phyloP scores from a whole-genome alignment of 305 asterid species.

The Plantago coronopus region DNA sequence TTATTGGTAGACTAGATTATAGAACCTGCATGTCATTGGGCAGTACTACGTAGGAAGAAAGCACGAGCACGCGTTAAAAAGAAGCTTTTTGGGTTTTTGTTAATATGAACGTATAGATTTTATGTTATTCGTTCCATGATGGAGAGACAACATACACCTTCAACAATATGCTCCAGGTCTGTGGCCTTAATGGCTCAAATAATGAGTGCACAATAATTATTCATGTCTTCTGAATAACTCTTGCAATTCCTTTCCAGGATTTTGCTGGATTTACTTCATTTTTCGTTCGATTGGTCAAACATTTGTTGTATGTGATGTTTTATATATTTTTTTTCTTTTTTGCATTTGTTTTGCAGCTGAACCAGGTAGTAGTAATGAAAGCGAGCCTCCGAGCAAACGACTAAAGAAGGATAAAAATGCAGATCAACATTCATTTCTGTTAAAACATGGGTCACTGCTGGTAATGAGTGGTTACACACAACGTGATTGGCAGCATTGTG shows the following conservation, averaged over 20 bases:
- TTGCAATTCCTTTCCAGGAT: no score
- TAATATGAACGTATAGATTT: no score
- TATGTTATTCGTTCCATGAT: neutral
- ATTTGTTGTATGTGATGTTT: neutral
- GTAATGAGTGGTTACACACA: constrained; percentile 91
- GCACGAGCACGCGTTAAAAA: no score
- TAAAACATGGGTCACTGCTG: constrained; percentile 87
- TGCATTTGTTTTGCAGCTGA: constrained; percentile 15
- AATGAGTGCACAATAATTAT: neutral
- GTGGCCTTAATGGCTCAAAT: neutral
- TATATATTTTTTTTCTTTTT: neutral
- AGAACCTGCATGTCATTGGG: no score
- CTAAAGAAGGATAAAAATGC: constrained; percentile 35
- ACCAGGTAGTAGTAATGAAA: constrained; percentile 35
- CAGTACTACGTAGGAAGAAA: no score
- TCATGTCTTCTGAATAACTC: neutral
- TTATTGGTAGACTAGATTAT: no score
- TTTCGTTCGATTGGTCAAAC: neutral
- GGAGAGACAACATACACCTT: neutral
- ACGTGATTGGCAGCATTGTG: constrained; percentile 91
- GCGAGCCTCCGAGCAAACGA: constrained; percentile 58
- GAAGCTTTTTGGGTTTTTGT: no score
- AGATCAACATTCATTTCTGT: constrained; percentile 52
- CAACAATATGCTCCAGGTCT: constrained; percentile 5
- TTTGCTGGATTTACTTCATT: no score